Evolutionary conservation across 495 filamentous ascomycete genomes (phyloP), one percentile per base, ranked within the genome.

Genomic region (Aspergillus saccharolyticus): DNA sequence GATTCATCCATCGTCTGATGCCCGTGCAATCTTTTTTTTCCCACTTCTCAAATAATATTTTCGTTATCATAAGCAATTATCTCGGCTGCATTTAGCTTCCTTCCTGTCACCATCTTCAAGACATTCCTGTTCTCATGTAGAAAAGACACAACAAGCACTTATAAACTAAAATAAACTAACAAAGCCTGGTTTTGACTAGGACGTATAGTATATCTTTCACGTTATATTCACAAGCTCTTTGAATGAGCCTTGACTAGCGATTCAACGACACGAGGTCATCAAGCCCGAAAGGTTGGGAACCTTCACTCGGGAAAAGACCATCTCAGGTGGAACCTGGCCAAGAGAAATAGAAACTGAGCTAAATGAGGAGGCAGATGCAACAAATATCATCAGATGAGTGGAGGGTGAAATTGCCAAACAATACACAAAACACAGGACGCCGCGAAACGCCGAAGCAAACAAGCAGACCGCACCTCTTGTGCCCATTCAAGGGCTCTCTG

Each of bases 361-460:
- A 54, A 55, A 61, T 54, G 61, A 25, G 12, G 30, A 56, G 28
- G 62, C 58, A 69, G 58, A 70, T 74, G 70, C 70, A 66, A 65
- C 52, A 44, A 28, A 25, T 42, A 50, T 55, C 20, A 52, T 57
- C 44, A 53, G 56, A 55, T 53, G 74, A 75, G 71, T 71, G 67
- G 67, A 71, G 66, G 57, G 56, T 57, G 43, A 52, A 28, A 16
- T 54, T 54, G 46, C 39, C 43, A 33, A 58, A 50, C 63, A 51
- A 66, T 63, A 58, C 61, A 63, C 61, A 51, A 66, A 64, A 58
- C 61, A 63, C 61, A 54, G 65, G 53, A 58, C 63, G 69, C 70
- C 65, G 66, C 71, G 60, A 42, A 58, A 63, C 67, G 57, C 62
- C 66, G 62, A 62, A 63, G 60, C 45, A 52, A 66, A 53, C 53